phyloP scores from a whole-genome alignment of 805 yeast genomes.

The Lachancea sp. region DNA sequence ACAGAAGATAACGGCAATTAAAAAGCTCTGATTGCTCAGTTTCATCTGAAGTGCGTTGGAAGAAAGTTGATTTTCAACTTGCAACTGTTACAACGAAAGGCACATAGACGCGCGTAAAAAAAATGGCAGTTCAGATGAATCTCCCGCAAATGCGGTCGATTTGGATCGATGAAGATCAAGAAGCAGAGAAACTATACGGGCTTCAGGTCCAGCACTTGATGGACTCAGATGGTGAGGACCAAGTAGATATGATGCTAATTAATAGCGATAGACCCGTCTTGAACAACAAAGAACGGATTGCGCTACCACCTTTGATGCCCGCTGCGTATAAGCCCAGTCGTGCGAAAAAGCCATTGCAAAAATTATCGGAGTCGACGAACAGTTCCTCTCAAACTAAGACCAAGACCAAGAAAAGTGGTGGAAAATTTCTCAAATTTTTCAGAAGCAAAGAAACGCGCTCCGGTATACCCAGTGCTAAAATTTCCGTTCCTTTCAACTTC shows the following conservation, averaged over 20 bases:
- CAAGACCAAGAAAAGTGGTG: slow-evolving; percentile 16
- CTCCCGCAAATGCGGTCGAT: slow-evolving; percentile 37
- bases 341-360: slow-evolving; percentile 5
- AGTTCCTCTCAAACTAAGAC: background rate
- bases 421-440: slow-evolving; percentile 27
- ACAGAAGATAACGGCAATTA: too few relatives aligned
- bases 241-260: slow-evolving; percentile 29
- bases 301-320: slow-evolving; percentile 34
- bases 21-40: background rate
- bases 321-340: slow-evolving; percentile 9
- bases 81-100: too few relatives aligned
- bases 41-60: background rate
- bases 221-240: slow-evolving; percentile 24
- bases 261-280: slow-evolving; percentile 33
- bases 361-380: background rate
- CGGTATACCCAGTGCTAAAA: slow-evolving; percentile 16
- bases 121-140: slow-evolving; percentile 8
- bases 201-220: slow-evolving; percentile 27
- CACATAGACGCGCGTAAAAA: too few relatives aligned
- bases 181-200: slow-evolving; percentile 32
- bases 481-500: slow-evolving; percentile 37
- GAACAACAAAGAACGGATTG: slow-evolving; percentile 32
- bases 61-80: too few relatives aligned
- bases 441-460: slow-evolving; percentile 18
- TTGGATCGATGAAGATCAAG: slow-evolving; percentile 38